Base-by-base conservation (phyloP, 805 yeast species). In the Kodamaea fukazawae region DNA sequence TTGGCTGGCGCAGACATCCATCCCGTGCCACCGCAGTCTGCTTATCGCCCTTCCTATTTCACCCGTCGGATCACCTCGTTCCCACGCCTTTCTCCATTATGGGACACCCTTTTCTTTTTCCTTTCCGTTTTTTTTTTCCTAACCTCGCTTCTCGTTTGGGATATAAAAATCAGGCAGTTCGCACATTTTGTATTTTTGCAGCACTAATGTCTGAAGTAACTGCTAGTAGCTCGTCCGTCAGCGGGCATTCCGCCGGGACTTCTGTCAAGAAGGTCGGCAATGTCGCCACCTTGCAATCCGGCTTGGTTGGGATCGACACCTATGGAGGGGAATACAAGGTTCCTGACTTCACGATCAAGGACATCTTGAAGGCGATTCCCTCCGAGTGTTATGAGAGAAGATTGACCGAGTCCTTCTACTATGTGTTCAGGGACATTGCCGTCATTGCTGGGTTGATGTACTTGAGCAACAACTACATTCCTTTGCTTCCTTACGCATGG, bases 341-440 rank as follows among this genome's bases (percentile, higher is more conserved):
- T 4, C 85, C 85, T n/a, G 81, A 79, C 50, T 79, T 64, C 61
- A 62, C 81, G 44, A 78, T 79, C 54, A 75, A 73, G 57, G 81
- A 78, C 43, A 69, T 79, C 38, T 61, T 79, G 43, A 64, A 67
- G 36, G 79, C 78, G 27, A 78, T 79, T 48, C 85, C 85, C 47
- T 70, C 73, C 45, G 78, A 77, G 46, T 79, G 85, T 51, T 79
- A 77, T 50, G 73, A 79, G 47, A 70, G 83, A 62, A 65, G 75
- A 13, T 58, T 75, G 37, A 45, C 64, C 29, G 67, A 64, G 47
- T 77, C 83, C 3, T 53, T 79, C 34, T 67, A 65, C 30, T 79
- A 74, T 43, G 83, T 78, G 15, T 60, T 59, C 40, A 66, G 84
- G 49, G 85, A 79, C 53, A 70, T 77, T 34, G 35, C 60, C 37